A percentile compares a stretch with the other conserved stretches of the same genome.
phyloP scores from a whole-genome alignment of 2,329 filamentous ascomycete genomes.

The Diaporthe destruens region DNA sequence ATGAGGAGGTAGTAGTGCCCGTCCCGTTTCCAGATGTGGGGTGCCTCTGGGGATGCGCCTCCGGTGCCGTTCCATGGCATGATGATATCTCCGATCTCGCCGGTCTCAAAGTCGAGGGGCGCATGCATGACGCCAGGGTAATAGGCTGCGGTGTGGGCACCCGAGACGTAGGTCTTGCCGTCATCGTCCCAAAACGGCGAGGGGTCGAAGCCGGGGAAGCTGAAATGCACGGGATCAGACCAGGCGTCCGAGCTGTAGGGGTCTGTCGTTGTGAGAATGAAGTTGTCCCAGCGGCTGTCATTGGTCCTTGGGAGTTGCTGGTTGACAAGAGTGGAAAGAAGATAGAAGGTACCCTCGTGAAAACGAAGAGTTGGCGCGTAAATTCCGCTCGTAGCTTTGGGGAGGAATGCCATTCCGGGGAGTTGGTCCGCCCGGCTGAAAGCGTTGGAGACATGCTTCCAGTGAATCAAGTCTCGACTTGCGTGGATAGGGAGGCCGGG shows the following conservation, averaged over 20 bases:
- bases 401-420: conserved; percentile 3
- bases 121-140: conserved; percentile 15
- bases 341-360: conserved; percentile 7
- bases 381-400: conserved; percentile 20
- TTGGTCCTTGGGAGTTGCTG: conserved; percentile 10
- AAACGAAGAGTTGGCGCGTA: conserved; percentile 18
- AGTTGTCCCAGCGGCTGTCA: conserved; percentile 11
- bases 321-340: background rate
- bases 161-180: conserved; percentile 14
- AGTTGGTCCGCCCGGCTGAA: background rate
- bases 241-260: conserved; percentile 2
- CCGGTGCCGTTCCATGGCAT: conserved; percentile 16
- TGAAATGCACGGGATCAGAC: conserved; percentile 24
- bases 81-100: conserved; percentile 5
- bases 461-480: background rate
- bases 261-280: conserved; percentile 2
- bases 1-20: conserved; percentile 14
- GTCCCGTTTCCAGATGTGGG: conserved; percentile 13
- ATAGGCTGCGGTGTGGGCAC: conserved; percentile 10
- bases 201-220: conserved; percentile 11
- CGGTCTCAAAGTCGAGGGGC: background rate
- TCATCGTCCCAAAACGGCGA: conserved; percentile 7
- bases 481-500: conserved; percentile 11
- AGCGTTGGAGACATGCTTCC: conserved; percentile 19
- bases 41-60: conserved; percentile 5